phyloP scores from a whole-genome alignment of 768 basidiomycete genomes.

The Artomyces pyxidatus region DNA sequence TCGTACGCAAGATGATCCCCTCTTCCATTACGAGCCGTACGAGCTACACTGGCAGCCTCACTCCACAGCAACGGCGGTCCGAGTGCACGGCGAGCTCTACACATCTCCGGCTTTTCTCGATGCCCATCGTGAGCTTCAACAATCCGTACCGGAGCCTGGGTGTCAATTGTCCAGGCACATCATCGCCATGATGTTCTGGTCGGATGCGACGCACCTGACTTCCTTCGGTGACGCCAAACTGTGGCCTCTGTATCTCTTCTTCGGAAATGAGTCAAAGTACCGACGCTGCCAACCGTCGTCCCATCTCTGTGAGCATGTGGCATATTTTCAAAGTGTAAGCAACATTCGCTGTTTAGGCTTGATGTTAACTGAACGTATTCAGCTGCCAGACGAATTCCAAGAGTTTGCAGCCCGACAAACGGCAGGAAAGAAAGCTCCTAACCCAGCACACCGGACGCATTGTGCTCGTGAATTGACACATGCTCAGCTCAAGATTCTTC shows the following conservation, averaged over 20 bases:
- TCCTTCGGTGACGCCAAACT: neutral
- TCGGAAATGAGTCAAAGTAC: neutral
- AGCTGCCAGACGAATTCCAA: neutral
- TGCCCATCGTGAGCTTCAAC: neutral
- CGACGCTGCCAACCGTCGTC: neutral
- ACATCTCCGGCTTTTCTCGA: neutral
- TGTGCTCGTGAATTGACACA: constrained; percentile 21
- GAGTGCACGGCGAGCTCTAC: neutral
- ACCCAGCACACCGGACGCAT: constrained; percentile 2
- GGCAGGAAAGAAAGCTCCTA: neutral
- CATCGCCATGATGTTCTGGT: neutral
- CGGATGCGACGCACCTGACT: neutral
- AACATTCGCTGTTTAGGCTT: constrained; percentile 11
- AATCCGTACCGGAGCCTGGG: neutral
- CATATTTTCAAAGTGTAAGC: neutral
- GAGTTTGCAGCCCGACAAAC: neutral
- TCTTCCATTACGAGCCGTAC: neutral
- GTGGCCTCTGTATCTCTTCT: neutral
- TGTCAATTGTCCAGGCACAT: neutral
- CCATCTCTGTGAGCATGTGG: neutral
- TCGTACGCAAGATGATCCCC: neutral
- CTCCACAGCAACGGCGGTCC: neutral
- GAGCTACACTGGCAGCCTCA: neutral
- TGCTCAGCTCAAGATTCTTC: constrained; percentile 16
- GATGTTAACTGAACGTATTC: no score